A percentile compares a stretch with the other conserved stretches of the same genome.
phyloP scores from a whole-genome alignment of 768 basidiomycete genomes.

The Ramaria rubella region DNA sequence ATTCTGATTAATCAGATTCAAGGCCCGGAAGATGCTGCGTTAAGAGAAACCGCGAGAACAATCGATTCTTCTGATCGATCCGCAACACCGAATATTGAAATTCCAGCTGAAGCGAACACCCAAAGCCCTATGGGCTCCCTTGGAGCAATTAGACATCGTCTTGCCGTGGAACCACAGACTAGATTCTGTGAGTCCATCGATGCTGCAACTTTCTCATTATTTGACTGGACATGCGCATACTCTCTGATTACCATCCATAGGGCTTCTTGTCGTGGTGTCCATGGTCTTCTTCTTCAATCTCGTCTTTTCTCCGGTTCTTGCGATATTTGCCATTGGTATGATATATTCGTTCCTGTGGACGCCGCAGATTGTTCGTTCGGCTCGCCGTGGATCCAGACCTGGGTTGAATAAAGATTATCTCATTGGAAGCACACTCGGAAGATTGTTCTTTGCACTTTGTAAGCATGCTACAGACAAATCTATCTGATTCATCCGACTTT shows the following conservation, averaged over 20 bases:
- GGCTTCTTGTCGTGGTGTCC: slow-evolving; percentile 61
- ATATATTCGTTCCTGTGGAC: slow-evolving; percentile 82
- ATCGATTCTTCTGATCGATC: neutral
- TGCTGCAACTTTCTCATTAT: neutral
- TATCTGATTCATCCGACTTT: neutral
- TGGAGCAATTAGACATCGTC: slow-evolving; percentile 48
- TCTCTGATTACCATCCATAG: slow-evolving; percentile 29
- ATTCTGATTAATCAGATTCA: slow-evolving; percentile 78
- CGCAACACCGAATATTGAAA: neutral
- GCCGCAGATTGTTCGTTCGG: slow-evolving; percentile 77
- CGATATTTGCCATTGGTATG: slow-evolving; percentile 55
- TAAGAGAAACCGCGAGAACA: neutral
- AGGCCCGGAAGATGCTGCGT: slow-evolving; percentile 55
- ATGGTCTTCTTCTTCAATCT: slow-evolving; percentile 70
- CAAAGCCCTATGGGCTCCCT: slow-evolving; percentile 24
- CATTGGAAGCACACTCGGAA: slow-evolving; percentile 65
- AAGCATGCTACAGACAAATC: slow-evolving; percentile 25
- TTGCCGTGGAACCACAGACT: slow-evolving; percentile 64
- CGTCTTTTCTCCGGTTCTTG: slow-evolving; percentile 58
- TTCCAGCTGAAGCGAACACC: neutral
- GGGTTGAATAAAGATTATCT: slow-evolving; percentile 66
- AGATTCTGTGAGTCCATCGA: slow-evolving; percentile 49
- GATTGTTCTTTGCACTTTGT: slow-evolving; percentile 73
- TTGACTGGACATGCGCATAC: neutral
- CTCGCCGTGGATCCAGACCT: slow-evolving; percentile 60